Conservation (phyloP, 23 red algal species). For the Pyropia yezoensis region DNA sequence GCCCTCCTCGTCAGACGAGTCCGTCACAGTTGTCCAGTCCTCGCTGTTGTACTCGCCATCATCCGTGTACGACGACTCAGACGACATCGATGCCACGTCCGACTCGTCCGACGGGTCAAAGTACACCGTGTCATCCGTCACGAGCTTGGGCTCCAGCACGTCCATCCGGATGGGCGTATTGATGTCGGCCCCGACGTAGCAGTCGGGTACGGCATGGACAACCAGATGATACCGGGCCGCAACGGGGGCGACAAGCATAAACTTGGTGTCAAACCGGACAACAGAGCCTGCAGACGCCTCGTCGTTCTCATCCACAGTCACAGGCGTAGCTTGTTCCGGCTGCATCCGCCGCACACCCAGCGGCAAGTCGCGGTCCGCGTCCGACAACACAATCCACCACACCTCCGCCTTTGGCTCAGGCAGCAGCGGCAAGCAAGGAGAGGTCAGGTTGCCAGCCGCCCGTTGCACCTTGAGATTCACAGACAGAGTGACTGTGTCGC, state of each 20-base stretch:
- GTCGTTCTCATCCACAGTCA: too few species aligned
- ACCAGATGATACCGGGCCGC: slow-evolving; percentile 3
- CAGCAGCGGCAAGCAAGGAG: slow-evolving; percentile 45
- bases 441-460: slow-evolving; percentile 44
- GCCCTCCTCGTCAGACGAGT: too few species aligned
- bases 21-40: too few species aligned
- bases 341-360: slow-evolving; percentile 58
- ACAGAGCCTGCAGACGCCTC: too few species aligned
- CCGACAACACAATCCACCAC: slow-evolving; percentile 81
- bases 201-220: slow-evolving; percentile 16
- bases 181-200: slow-evolving; percentile 8
- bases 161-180: slow-evolving; percentile 1
- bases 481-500: slow-evolving; percentile 56
- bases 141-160: slow-evolving; percentile 14
- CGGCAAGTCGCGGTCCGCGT: slow-evolving; percentile 38
- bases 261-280: too few species aligned
- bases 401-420: slow-evolving; percentile 54
- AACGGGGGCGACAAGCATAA: too few species aligned
- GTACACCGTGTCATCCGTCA: slow-evolving; percentile 2
- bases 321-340: slow-evolving; percentile 16
- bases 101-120: slow-evolving; percentile 10
- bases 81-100: neutral
- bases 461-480: slow-evolving; percentile 39
- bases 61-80: too few species aligned
- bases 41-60: too few species aligned